Evolutionary conservation across 495 filamentous ascomycete genomes (phyloP).

Genomic region (Neurospora discreta): DNA sequence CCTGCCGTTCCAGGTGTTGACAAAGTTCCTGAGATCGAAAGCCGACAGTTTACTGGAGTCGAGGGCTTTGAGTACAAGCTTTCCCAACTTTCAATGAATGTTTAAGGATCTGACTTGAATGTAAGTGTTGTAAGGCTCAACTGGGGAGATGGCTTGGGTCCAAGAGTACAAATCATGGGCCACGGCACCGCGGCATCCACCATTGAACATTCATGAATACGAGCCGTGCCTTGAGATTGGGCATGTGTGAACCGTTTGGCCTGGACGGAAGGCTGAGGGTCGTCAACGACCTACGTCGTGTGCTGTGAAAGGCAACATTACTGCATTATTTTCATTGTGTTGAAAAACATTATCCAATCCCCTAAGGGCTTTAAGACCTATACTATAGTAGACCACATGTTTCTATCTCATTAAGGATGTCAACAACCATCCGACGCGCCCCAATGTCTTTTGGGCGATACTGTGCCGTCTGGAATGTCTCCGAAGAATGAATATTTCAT

Average conservation of each 20-base stretch:
- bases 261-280: neutral
- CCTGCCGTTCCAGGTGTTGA: slow-evolving; percentile 16
- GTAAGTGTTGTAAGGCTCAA: neutral
- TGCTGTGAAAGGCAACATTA: neutral
- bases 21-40: too few species aligned
- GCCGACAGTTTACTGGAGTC: slow-evolving; percentile 12
- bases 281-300: neutral
- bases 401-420: neutral
- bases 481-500: neutral
- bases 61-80: too few species aligned
- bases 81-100: too few species aligned
- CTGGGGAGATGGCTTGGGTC: neutral
- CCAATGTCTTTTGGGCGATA: neutral
- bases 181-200: neutral
- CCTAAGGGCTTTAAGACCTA: neutral
- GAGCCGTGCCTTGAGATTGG: neutral
- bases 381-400: neutral
- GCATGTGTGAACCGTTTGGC: neutral
- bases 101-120: neutral
- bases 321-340: neutral
- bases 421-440: neutral
- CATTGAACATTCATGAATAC: neutral
- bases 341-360: neutral
- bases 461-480: neutral
- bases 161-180: neutral